Base-by-base conservation (phyloP, 2,329 filamentous ascomycete species). In the Aspergillus thermomutatus region DNA sequence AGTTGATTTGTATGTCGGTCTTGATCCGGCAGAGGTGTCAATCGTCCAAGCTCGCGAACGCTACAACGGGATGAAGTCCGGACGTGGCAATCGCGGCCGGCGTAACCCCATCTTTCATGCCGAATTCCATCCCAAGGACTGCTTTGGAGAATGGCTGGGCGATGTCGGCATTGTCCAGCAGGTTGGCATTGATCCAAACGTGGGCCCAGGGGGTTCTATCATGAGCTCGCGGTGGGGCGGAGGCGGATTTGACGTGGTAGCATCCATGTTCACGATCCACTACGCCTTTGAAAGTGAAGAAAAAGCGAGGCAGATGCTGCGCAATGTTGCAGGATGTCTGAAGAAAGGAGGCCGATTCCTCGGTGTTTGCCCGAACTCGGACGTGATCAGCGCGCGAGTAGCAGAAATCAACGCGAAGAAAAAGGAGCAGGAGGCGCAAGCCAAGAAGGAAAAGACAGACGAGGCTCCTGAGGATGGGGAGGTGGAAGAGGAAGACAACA, bases 191-290 rank as follows among this genome's bases (percentile, higher is more conserved):
- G 90, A 96, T 68, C 80, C 83, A 0, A 88, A 87, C 58, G 84
- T 82, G 14, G 87, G 78, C 66, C 90, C 79, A 0, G 81, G 80
- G 27, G 73, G 76, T 1, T 74, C 74, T 25, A 75, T 81, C 34
- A 79, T 82, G 65, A 78, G 78, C 77, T 89, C 86, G 74, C 87
- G 85, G 41, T 87, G 83, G 76, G 83, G 84, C 59, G 85, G 85
- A 53, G 88, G 88, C 54, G 92, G 93, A 3, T 99, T 97, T 66
- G 94, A 99, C 71, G 90, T 97, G 45, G 93, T 99, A 61, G 92
- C 89, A 70, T 96, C 96, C 85, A 99, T 99, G 94, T 99, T 99
- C 75, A 95, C 92, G 68, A 94, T 99, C 87, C 94, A 99, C 77
- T 99, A 99, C 73, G 92, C 94, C 5, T 99, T 97, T 66, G 94